Percentiles rank a stretch among this genome's conserved stretches.
These are phyloP conservation scores for Nidula microcarpa DNA, from an alignment of 768 basidiomycete genomes.

Conservation along the genomic window DNA sequence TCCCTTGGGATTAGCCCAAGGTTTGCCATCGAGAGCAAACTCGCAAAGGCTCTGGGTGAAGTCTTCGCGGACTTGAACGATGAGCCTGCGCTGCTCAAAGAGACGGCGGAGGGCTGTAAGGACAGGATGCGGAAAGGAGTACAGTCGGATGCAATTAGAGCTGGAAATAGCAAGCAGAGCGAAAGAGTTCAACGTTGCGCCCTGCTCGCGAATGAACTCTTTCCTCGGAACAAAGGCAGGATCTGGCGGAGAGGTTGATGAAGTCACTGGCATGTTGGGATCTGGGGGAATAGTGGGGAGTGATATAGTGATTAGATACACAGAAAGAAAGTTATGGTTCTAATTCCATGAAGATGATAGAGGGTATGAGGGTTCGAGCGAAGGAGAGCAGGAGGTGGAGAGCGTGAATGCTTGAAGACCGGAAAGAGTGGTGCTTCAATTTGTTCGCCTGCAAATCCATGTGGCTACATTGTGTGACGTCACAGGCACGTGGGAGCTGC, in stretches of 20 bases:
- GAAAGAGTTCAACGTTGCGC: constrained; percentile 51
- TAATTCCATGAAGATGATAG: background rate
- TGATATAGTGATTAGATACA: background rate
- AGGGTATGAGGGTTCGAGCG: background rate
- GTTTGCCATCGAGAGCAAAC: constrained; percentile 64
- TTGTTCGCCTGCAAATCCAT: background rate
- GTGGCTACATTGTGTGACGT: background rate
- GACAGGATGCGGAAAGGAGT: constrained; percentile 58
- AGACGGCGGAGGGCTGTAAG: constrained; percentile 51
- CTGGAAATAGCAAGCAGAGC: constrained; percentile 68
- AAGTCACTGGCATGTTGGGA: constrained; percentile 10
- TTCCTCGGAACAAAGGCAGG: constrained; percentile 62
- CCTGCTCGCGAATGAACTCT: constrained; percentile 66
- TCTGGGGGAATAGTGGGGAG: background rate
- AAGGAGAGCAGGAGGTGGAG: too few species aligned
- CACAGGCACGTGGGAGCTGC: background rate
- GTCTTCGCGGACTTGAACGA: constrained; percentile 53
- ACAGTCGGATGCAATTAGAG: constrained; percentile 61
- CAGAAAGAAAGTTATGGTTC: background rate
- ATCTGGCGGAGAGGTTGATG: constrained; percentile 23
- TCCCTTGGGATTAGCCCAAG: constrained; percentile 70
- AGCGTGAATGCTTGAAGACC: too few species aligned
- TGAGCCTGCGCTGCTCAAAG: constrained; percentile 43
- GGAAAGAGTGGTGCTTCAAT: too few species aligned
- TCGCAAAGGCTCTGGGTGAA: constrained; percentile 56